phyloP scores from a whole-genome alignment of 1,284 basidiomycete genomes.

The Tilletiopsis washingtonensis region DNA sequence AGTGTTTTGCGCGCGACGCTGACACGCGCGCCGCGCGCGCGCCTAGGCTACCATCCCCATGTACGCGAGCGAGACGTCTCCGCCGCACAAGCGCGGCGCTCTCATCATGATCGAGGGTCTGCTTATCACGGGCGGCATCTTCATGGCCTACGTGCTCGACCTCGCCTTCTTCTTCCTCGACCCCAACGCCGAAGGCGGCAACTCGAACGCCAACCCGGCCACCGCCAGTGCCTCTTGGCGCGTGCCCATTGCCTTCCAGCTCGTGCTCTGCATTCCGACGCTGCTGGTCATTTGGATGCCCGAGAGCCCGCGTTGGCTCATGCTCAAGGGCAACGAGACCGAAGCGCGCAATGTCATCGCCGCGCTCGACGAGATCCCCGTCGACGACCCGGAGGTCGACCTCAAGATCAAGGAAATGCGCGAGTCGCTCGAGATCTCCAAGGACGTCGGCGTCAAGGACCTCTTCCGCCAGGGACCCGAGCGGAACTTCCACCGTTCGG shows the following conservation, averaged over 20 bases:
- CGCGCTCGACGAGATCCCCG: constrained; percentile 30
- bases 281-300: constrained; percentile 42
- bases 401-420: constrained; percentile 34
- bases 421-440: constrained; percentile 23
- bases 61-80: constrained; percentile 43
- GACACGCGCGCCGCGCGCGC: too few relatives aligned
- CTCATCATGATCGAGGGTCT: constrained; percentile 45
- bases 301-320: constrained; percentile 44
- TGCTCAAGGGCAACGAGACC: constrained; percentile 30
- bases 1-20: too few relatives aligned
- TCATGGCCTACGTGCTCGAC: constrained; percentile 37
- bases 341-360: constrained; percentile 36
- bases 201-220: constrained; percentile 10
- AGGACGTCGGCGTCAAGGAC: constrained; percentile 17
- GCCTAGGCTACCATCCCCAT: constrained; percentile 46
- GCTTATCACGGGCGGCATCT: constrained; percentile 26
- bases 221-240: constrained; percentile 28
- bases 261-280: constrained; percentile 44
- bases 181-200: not conserved
- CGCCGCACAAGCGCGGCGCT: constrained; percentile 42
- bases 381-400: constrained; percentile 25
- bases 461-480: constrained; percentile 40
- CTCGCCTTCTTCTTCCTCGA: constrained; percentile 37
- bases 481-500: constrained; percentile 42
- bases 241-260: constrained; percentile 40